phyloP scores from a whole-genome alignment of 129 eudicot species.

The Flaveria ramosissima region DNA sequence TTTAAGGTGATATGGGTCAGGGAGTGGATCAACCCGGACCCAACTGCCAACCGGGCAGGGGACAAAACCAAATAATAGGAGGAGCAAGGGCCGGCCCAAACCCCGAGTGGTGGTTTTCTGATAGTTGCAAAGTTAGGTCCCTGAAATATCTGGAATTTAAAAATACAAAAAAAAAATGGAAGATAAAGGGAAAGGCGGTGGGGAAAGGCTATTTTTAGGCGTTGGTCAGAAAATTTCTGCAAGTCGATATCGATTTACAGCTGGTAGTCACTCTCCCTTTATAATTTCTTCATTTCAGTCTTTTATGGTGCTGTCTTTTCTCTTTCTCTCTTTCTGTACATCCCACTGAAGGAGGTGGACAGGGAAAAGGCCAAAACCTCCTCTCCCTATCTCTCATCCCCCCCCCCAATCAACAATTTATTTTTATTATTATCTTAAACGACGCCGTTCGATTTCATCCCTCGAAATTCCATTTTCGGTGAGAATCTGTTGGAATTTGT shows the following conservation, averaged over 20 bases:
- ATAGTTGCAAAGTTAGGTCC: constrained; percentile 2
- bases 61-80: too few species aligned
- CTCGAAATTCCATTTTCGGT: constrained; percentile 21
- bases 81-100: too few species aligned
- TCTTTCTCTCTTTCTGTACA: constrained; percentile 38
- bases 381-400: neutral
- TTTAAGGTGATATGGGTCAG: too few species aligned
- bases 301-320: constrained; percentile 38
- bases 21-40: too few species aligned
- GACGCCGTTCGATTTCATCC: constrained; percentile 5
- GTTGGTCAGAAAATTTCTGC: constrained; percentile 31
- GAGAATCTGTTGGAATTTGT: neutral
- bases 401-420: neutral
- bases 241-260: constrained; percentile 29
- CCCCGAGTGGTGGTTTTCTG: too few species aligned
- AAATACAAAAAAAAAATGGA: neutral
- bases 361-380: constrained; percentile 36
- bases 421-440: neutral
- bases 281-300: constrained; percentile 35
- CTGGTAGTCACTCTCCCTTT: constrained; percentile 19
- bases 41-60: too few species aligned
- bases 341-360: constrained; percentile 28
- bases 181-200: constrained; percentile 22
- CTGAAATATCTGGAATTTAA: neutral
- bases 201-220: constrained; percentile 17